Percentiles rank a stretch among this genome's conserved stretches.
phyloP scores from a whole-genome alignment of 192 early-diverging fungal genomes.

The Coemansia biformis region DNA sequence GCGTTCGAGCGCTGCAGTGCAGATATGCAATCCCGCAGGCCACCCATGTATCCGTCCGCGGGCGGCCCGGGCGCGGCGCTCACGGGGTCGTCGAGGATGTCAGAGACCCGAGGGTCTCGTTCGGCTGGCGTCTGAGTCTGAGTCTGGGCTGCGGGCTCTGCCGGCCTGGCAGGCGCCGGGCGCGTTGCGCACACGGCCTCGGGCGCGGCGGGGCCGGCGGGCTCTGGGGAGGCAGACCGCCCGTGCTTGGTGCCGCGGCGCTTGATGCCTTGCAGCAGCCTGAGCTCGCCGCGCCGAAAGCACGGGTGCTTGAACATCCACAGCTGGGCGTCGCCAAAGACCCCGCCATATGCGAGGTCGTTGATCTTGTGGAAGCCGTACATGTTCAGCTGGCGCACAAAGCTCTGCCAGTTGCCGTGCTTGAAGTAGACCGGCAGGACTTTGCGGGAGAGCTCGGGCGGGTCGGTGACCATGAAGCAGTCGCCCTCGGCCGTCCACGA shows the following conservation, averaged over 20 bases:
- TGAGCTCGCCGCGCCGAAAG: constrained; percentile 39
- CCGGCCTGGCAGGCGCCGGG: too few relatives aligned
- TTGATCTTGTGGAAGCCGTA: constrained; percentile 48
- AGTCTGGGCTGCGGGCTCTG: too few relatives aligned
- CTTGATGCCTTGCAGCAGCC: constrained; percentile 39
- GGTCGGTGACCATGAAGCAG: constrained; percentile 80
- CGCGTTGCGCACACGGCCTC: too few relatives aligned
- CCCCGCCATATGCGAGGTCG: constrained; percentile 39
- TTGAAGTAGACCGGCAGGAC: constrained; percentile 82
- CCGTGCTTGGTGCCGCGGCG: constrained; percentile 25
- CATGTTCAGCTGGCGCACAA: constrained; percentile 81
- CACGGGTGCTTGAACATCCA: constrained; percentile 50
- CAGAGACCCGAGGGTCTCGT: too few relatives aligned
- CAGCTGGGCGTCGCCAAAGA: constrained; percentile 38
- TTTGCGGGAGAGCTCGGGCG: constrained; percentile 63
- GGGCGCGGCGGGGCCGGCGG: too few relatives aligned
- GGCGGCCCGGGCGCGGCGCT: not conserved
- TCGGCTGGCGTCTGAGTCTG: too few relatives aligned
- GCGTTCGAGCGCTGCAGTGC: constrained; percentile 29
- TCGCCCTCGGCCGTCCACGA: constrained; percentile 57
- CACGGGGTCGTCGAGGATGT: not conserved
- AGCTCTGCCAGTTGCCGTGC: constrained; percentile 87
- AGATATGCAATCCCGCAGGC: constrained; percentile 20
- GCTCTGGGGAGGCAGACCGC: too few relatives aligned
- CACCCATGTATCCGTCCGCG: constrained; percentile 8